Base-by-base conservation (phyloP, 768 basidiomycete genomes). In the Pisolithus marmoratus region DNA sequence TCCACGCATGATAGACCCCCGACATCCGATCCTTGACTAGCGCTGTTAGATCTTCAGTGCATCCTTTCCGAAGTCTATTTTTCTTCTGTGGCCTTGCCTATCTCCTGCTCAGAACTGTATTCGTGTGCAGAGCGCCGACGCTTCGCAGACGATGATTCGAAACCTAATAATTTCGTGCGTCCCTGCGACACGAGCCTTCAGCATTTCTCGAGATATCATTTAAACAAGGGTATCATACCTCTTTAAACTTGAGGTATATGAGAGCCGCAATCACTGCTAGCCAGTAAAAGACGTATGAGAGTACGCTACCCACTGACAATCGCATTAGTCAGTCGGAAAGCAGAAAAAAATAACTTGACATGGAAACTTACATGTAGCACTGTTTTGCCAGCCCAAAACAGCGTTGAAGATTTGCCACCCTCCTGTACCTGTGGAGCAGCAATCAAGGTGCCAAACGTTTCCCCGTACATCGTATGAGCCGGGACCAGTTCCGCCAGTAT, bases 231-330 rank as follows among this genome's bases (percentile, higher is more conserved):
- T 7, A 38, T 59, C 68, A 51, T 54, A 76, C 81, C 73, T 83
- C 80, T 48, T 60, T 74, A 61, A 68, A 88, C 69, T 90, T 90
- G 74, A 88, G 70, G 57, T 70, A 78, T 47, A 87, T 62, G 48
- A 98, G 76, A 3, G 73, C 72, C 31, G 62, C 78, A 43, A 94
- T 82, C 58, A 87, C 88, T 12, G 84, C 81, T 54, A 96, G 57
- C 94, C 94, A 97, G 74, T 94, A 97, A 69, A 91, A 87, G 45
- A 90, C 81, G 66, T 97, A 98, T 0, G 84, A 73, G n/a, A 95
- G 73, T 20, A 97, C 77, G 1, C 85, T 79, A 12, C 94, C 92
- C 53, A 85, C 79, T 81, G 54, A 8, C 54, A 20, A 40, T 34
- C 9, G 46, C 42, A 19, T 48, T 19, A 42, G 8, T 44, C 46